Base-by-base conservation (phyloP, 371 early-diverging fungal genomes). In the Mucor racemosus region DNA sequence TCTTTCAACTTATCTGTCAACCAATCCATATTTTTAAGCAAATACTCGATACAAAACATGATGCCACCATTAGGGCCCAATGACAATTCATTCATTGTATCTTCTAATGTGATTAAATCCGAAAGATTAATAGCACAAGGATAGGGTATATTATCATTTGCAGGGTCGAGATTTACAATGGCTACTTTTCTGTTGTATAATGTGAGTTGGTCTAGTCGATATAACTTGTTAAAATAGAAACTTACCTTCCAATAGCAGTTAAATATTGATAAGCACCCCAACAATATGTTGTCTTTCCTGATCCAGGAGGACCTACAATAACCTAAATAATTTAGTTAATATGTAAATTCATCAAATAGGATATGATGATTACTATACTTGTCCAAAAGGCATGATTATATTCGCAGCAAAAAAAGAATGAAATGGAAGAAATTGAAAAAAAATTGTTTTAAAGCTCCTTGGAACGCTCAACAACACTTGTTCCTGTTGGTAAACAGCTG, bases 41-140 rank as follows among this genome's bases (percentile, higher is more conserved):
- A 84, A 70, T 88, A 95, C 79, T 99, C 97, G 74, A 99, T 88
- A 78, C 98, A 97, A 76, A 95, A 95, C 74, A 99, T 92, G 71
- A 99, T 92, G 15, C 95, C 99, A 19, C 99, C 99, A 78, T 99
- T 99, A 5, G 99, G 99, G 0, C 99, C 99, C 26, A 95, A 89
- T n/a, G 90, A 85, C 19, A 94, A 85, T 54, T 95, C 91, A 19
- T 95, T 90, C 95, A 99, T 97, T 0, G 96, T 96, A 62, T 99
- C 99, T 38, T 95, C 93, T 4, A 99, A 78, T 0, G 96, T 93
- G 55, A 99, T 96, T 40, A 97, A 87, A 55, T 99, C 99, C 38
- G 91, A 80, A 33, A 99, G 92, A 71, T 99, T 91, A 36, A 97
- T 87, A 15, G 91, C 86, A 58, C 95, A 92, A n/a, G 92, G 82